Evolutionary conservation across 306 rosid species (phyloP).

Genomic region (Malus fusca): DNA sequence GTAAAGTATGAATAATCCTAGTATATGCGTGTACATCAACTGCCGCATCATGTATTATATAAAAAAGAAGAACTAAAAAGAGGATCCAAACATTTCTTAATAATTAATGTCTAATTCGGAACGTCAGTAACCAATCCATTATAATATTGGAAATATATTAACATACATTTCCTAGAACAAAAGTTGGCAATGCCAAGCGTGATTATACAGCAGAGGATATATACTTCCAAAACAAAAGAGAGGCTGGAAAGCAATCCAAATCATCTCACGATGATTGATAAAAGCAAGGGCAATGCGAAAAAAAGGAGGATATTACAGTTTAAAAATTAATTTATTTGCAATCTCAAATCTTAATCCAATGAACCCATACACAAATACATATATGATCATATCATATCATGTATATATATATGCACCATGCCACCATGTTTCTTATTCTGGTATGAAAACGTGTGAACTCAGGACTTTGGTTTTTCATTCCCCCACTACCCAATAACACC

Average conservation of each 20-base stretch:
- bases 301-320: neutral
- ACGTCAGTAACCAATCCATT: too few species aligned
- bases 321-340: neutral
- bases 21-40: too few species aligned
- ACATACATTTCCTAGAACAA: neutral
- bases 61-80: too few species aligned
- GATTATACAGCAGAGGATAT: neutral
- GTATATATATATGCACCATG: too few species aligned
- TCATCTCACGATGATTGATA: neutral
- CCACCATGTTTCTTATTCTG: neutral
- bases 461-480: neutral
- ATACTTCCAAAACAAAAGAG: neutral
- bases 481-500: neutral
- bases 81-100: too few species aligned
- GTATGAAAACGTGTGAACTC: neutral
- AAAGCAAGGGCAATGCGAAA: constrained; percentile 6
- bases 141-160: too few species aligned
- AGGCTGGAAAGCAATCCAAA: neutral
- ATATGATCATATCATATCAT: too few species aligned
- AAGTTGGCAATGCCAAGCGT: neutral
- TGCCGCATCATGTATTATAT: fast-evolving
- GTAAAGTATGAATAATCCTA: too few species aligned
- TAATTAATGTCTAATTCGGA: too few species aligned
- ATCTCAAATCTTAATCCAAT: neutral
- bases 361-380: too few species aligned